These are phyloP conservation scores for Pestalotiopsis sp. DNA, from an alignment of 2,329 filamentous ascomycete genomes.

Conservation along the genomic window DNA sequence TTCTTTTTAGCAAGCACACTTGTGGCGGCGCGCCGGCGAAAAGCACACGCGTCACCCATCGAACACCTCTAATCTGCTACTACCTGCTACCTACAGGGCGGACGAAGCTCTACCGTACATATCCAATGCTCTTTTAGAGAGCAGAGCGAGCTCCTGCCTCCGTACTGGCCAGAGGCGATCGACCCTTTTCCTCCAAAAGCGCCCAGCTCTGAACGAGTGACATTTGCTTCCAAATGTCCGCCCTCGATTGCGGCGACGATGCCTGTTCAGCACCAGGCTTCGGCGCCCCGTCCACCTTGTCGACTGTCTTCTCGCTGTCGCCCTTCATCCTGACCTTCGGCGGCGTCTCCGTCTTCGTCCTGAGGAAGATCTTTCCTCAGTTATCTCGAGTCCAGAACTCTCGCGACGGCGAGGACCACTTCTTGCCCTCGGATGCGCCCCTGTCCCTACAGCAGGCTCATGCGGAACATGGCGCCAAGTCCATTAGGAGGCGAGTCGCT, in stretches of 20 bases:
- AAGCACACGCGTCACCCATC: background rate
- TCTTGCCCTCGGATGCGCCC: slow-evolving; percentile 66
- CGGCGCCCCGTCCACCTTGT: slow-evolving; percentile 44
- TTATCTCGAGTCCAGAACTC: slow-evolving; percentile 60
- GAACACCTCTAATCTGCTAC: background rate
- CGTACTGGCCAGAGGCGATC: background rate
- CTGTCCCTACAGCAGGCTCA: slow-evolving; percentile 60
- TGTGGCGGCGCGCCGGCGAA: background rate
- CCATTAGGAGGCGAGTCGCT: slow-evolving; percentile 52
- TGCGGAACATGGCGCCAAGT: slow-evolving; percentile 59
- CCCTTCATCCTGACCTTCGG: slow-evolving; percentile 76
- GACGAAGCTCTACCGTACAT: background rate
- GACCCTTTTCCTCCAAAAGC: background rate
- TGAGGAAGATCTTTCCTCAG: slow-evolving; percentile 72
- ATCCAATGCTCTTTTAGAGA: background rate
- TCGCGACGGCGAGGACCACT: slow-evolving; percentile 62
- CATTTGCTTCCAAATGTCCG: slow-evolving; percentile 31
- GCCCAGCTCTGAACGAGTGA: background rate
- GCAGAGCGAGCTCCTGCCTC: background rate
- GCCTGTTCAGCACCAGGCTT: slow-evolving; percentile 53
- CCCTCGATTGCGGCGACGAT: slow-evolving; percentile 60
- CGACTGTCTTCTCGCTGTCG: slow-evolving; percentile 61
- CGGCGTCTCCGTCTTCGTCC: slow-evolving; percentile 63
- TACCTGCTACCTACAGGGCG: background rate
- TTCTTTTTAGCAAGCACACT: background rate